phyloP scores from a whole-genome alignment of 768 basidiomycete genomes.

The Austroboletus eburneus region DNA sequence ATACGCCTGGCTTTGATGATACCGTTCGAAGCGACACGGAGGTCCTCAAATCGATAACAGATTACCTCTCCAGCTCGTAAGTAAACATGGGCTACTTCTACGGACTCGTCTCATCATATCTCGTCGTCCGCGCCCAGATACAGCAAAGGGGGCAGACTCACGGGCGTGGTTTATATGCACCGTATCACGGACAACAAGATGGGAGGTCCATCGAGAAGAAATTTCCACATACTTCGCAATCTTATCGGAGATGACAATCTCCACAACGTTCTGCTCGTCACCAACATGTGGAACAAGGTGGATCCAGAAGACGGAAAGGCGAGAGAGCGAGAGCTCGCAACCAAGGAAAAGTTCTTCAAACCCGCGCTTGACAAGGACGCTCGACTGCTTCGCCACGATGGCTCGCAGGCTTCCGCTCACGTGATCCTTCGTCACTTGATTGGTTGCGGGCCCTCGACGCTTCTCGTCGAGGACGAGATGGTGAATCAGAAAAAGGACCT shows the following conservation, averaged over 20 bases:
- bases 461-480: conserved; percentile 45
- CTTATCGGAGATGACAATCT: conserved; percentile 48
- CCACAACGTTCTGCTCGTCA: conserved; percentile 44
- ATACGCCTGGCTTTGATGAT: conserved; percentile 60
- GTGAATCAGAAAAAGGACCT: conserved; percentile 38
- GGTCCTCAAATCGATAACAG: conserved; percentile 44
- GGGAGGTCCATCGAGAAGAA: conserved; percentile 40
- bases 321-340: conserved; percentile 37
- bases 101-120: neutral
- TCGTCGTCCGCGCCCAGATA: conserved; percentile 6
- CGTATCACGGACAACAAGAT: conserved; percentile 42
- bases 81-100: neutral
- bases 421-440: conserved; percentile 42
- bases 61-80: conserved; percentile 25
- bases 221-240: conserved; percentile 43
- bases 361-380: conserved; percentile 44
- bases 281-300: conserved; percentile 43
- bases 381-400: conserved; percentile 37
- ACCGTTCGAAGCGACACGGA: conserved; percentile 40
- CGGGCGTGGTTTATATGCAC: conserved; percentile 50
- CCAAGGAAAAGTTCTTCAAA: conserved; percentile 40
- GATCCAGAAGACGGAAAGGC: conserved; percentile 26
- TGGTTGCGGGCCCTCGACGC: conserved; percentile 30
- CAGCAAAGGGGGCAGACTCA: conserved; percentile 31
- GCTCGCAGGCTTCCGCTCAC: conserved; percentile 40